Evolutionary conservation across 2,329 filamentous ascomycete genomes (phyloP).

Genomic region (Microthyrium microscopicum): DNA sequence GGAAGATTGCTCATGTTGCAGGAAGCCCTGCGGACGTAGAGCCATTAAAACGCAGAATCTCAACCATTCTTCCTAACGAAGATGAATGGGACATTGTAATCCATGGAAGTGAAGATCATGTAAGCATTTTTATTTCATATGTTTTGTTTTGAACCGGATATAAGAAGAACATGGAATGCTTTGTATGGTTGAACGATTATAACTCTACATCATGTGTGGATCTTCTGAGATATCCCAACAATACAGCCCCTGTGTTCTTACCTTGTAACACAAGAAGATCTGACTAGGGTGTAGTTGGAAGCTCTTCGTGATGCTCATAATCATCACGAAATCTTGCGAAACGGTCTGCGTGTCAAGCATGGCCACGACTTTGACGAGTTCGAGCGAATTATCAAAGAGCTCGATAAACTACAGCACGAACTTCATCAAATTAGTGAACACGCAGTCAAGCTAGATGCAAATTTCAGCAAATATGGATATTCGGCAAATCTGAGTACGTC

Average conservation of each 20-base stretch:
- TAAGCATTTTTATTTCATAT: too few species aligned
- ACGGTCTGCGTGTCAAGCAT: conserved; percentile 31
- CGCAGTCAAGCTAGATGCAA: conserved; percentile 39
- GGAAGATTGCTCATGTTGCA: too few species aligned
- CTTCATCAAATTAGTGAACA: conserved; percentile 38
- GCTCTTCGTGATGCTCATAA: conserved; percentile 34
- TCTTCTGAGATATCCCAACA: too few species aligned
- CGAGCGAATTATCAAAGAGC: conserved; percentile 36
- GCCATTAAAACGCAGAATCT: too few species aligned
- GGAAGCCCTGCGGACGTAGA: too few species aligned
- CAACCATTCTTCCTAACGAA: too few species aligned
- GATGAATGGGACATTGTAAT: conserved; percentile 40
- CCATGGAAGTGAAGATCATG: conserved; percentile 36
- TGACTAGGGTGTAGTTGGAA: conserved; percentile 18
- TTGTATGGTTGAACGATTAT: too few species aligned
- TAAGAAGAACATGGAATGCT: too few species aligned
- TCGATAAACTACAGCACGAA: conserved; percentile 36
- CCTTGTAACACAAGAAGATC: conserved; percentile 7
- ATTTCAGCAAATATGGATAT: conserved; percentile 48
- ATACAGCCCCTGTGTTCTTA: conserved; percentile 2
- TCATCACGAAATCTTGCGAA: conserved; percentile 35
- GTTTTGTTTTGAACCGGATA: too few species aligned
- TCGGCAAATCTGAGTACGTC: conserved; percentile 38
- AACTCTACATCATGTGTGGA: too few species aligned
- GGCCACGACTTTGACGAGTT: conserved; percentile 38